A percentile compares a stretch with the other conserved stretches of the same genome.
Evolutionary conservation across 2,329 filamentous ascomycete species (phyloP).

Genomic region (Fusarium albosuccineum): DNA sequence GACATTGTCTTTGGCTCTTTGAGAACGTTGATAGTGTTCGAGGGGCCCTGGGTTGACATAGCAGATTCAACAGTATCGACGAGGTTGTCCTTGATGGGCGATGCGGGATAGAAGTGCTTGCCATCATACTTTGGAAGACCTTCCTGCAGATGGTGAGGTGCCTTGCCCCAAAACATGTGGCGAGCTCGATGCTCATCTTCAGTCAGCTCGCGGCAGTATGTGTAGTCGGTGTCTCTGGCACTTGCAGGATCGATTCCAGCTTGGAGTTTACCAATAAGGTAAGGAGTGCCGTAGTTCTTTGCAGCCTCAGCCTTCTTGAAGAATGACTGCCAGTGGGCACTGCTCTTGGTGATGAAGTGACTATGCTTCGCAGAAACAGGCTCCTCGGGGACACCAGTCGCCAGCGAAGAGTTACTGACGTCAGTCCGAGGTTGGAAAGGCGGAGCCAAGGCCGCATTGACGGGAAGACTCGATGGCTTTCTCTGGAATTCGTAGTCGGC

Average conservation of each 20-base stretch:
- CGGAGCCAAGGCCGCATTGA: constrained; percentile 62
- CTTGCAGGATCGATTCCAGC: constrained; percentile 57
- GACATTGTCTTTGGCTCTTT: constrained; percentile 8
- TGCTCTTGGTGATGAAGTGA: constrained; percentile 22
- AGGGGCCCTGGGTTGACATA: not conserved
- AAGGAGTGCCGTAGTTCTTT: constrained; percentile 54
- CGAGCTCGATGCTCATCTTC: constrained; percentile 70
- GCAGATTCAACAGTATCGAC: constrained; percentile 8
- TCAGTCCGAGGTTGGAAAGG: constrained; percentile 61
- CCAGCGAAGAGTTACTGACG: constrained; percentile 30
- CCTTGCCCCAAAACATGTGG: constrained; percentile 71
- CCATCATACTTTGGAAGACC: constrained; percentile 74
- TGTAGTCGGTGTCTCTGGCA: constrained; percentile 62
- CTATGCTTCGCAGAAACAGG: constrained; percentile 15
- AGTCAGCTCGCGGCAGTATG: constrained; percentile 69
- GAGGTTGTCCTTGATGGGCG: constrained; percentile 59
- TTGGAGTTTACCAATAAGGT: constrained; percentile 67
- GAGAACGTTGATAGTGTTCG: not conserved
- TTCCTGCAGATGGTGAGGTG: constrained; percentile 62
- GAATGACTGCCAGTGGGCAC: constrained; percentile 39
- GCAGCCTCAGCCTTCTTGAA: constrained; percentile 36
- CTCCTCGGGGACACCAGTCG: constrained; percentile 23
- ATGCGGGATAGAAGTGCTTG: constrained; percentile 73
- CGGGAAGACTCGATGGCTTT: constrained; percentile 55
- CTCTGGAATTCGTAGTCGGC: constrained; percentile 48